phyloP scores from a whole-genome alignment of 2,329 filamentous ascomycete genomes.

The Botrytis paeoniae region DNA sequence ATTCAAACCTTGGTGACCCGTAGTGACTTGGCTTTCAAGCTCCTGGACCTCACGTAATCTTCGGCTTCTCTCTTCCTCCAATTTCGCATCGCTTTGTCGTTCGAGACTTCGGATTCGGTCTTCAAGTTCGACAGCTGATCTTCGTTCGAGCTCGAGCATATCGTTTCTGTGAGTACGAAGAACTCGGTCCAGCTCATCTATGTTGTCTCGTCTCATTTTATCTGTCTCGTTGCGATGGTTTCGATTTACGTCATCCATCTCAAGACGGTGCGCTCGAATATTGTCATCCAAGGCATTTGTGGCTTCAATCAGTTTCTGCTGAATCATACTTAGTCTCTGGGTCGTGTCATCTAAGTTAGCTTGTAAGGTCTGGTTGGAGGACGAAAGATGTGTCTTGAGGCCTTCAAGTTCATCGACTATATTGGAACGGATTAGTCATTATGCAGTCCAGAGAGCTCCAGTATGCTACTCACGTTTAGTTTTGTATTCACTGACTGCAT shows the following conservation, averaged over 20 bases:
- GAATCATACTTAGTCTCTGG: slow-evolving; percentile 35
- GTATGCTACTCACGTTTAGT: slow-evolving; percentile 44
- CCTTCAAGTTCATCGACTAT: slow-evolving; percentile 49
- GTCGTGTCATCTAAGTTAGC: slow-evolving; percentile 65
- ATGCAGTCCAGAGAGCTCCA: background rate
- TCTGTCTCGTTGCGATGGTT: slow-evolving; percentile 56
- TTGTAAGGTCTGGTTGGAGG: slow-evolving; percentile 53
- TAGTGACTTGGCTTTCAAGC: slow-evolving; percentile 51
- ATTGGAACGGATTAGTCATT: slow-evolving; percentile 20
- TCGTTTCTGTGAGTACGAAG: slow-evolving; percentile 65
- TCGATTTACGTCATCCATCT: slow-evolving; percentile 53
- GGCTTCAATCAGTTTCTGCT: slow-evolving; percentile 46
- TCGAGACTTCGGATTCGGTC: slow-evolving; percentile 36
- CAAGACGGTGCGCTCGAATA: slow-evolving; percentile 47
- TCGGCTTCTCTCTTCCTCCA: slow-evolving; percentile 61
- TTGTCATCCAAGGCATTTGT: slow-evolving; percentile 51
- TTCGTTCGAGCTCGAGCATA: slow-evolving; percentile 60
- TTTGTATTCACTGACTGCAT: slow-evolving; percentile 72
- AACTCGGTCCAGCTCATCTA: slow-evolving; percentile 56
- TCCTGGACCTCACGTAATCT: slow-evolving; percentile 63
- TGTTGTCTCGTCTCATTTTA: slow-evolving; percentile 48
- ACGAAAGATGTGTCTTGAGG: slow-evolving; percentile 34
- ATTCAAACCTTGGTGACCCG: slow-evolving; percentile 43
- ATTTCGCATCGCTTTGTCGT: slow-evolving; percentile 43
- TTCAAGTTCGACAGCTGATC: slow-evolving; percentile 49